Evolutionary conservation across 202 grass and related monocot genomes (phyloP).

Genomic region (Thinopyrum obtusiflorum): DNA sequence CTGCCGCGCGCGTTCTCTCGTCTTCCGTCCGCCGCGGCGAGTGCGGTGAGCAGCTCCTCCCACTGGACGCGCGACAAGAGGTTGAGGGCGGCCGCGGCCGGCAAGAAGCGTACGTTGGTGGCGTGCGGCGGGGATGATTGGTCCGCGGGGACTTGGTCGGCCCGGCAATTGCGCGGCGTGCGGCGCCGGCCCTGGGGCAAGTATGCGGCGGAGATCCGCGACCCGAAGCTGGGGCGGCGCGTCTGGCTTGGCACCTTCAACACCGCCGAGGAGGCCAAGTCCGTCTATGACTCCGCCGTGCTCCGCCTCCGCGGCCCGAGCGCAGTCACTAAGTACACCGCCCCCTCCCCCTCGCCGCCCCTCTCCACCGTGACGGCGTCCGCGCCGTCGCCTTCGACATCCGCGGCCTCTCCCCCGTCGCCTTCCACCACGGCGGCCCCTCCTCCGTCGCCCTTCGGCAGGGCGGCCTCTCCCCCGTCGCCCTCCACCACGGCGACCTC

Average conservation of each 20-base stretch:
- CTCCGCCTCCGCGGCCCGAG: background rate
- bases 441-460: background rate
- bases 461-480: background rate
- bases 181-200: conserved; percentile 55
- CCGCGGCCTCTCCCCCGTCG: background rate
- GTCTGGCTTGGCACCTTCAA: conserved; percentile 93
- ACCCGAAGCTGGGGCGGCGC: background rate
- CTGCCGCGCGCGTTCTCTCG: background rate
- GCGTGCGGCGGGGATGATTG: background rate
- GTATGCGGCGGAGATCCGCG: conserved; percentile 52
- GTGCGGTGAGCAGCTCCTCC: background rate
- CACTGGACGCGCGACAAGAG: background rate
- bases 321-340: background rate
- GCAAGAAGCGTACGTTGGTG: background rate
- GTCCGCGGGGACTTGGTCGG: background rate
- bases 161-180: conserved; percentile 47
- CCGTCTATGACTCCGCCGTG: conserved; percentile 74
- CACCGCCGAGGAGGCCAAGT: conserved; percentile 86
- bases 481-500: background rate
- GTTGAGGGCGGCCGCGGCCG: background rate
- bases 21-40: background rate
- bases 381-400: background rate
- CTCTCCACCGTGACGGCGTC: background rate
- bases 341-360: background rate
- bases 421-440: background rate